phyloP scores from a whole-genome alignment of 331 rosid species.

The Malus hybrid region DNA sequence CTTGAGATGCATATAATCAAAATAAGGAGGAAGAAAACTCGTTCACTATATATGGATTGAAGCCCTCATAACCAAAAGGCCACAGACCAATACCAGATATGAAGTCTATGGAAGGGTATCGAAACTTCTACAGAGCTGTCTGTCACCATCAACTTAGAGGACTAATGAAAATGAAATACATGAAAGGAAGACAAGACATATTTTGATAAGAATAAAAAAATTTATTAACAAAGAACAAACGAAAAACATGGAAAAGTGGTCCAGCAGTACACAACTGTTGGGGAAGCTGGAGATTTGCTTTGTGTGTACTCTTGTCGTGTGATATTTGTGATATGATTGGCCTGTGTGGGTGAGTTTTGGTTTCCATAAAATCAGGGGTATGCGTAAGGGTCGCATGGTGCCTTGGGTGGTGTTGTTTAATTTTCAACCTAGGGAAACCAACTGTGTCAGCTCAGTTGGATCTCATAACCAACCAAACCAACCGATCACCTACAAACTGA shows the following conservation, averaged over 20 bases:
- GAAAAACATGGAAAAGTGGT: background rate
- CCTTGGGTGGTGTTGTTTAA: background rate
- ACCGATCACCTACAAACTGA: background rate
- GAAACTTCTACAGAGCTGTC: background rate
- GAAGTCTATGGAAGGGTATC: background rate
- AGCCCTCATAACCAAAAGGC: background rate
- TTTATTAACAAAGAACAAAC: background rate
- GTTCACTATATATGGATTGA: background rate
- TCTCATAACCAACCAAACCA: background rate
- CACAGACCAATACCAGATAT: background rate
- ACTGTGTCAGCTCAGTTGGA: background rate
- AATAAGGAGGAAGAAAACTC: background rate
- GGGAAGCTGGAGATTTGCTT: background rate
- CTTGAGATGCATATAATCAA: background rate
- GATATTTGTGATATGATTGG: background rate
- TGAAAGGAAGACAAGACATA: background rate
- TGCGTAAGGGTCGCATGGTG: background rate
- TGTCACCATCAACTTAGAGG: background rate
- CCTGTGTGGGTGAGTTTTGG: background rate
- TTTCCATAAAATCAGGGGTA: background rate
- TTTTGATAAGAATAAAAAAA: too few species aligned
- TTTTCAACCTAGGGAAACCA: background rate
- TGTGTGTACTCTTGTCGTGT: background rate
- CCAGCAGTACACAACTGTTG: background rate
- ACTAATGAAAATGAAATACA: background rate